Evolutionary conservation across 2,329 filamentous ascomycete genomes (phyloP), one percentile per base, ranked within the genome.

Genomic region (Colletotrichum ledebouriae): DNA sequence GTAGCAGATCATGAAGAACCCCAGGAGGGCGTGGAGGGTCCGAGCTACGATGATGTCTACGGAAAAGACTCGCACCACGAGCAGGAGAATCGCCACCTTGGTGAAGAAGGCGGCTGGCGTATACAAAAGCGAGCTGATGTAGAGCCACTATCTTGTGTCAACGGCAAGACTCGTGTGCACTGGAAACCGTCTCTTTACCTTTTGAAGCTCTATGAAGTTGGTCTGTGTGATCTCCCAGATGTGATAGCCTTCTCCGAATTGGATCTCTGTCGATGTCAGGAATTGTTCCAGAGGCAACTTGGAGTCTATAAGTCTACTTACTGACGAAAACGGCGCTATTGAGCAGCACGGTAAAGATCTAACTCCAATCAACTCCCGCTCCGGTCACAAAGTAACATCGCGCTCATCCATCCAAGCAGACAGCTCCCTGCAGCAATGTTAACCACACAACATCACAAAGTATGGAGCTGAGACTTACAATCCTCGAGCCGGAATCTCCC

Each of bases 61-160:
- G 10, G 76, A 65, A 63, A 78, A 78, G 3, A 78, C 74, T 13
- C 76, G 73, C 4, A 75, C 72, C 12, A 77, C 75, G 42, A 78
- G 70, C 6, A 79, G 70, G 42, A 76, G 69, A 17, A 76, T 71
- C 9, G 78, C 75, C 17, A 73, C 63, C 69, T 79, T 78, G 42
- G 73, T 76, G 59, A 74, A 73, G 70, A 71, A 78, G 0, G 76
- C 72, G 10, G 75, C 71, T 17, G 76, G 75, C 15, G 73, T 74
- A 67, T 77, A 78, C 12, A 74, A n/a, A 17, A 77, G 60, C 6
- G 73, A 71, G 60, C 73, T 70, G 44, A 72, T 71, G 39, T 77
- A 75, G 12, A 76, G 60, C 75, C 74, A 73, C 75, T 74, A 46
- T 25, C 34, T 47, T 5, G 20, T 44, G 20, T 68, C 15, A 63